Evolutionary conservation across 306 rosid species (phyloP), one percentile per base, ranked within the genome.

Genomic region (Geum urbanum): DNA sequence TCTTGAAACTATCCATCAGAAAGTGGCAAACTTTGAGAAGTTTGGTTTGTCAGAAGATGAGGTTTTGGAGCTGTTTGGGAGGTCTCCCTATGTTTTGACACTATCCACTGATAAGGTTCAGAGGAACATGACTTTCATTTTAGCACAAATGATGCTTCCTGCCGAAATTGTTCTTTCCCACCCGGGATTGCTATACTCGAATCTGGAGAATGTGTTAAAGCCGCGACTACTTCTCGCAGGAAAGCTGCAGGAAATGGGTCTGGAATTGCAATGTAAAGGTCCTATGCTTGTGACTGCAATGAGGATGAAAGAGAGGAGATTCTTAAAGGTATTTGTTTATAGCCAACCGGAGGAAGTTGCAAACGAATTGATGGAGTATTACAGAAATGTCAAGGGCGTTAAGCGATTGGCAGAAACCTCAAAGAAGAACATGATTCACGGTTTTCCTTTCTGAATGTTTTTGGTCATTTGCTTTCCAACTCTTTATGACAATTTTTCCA

Each of bases 71-170:
- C 71, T 86, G 66, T 18, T 89, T 18, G 88, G 91, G 37, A 79
- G 71, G 70, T 69, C 81, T 49, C 95, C 96, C 19, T 53, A 75
- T 73, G 12, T 79, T 39, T 55, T 92, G 82, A 86, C 92, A 45
- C 67, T 92, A 27, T 92, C 95, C 0, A 79, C 81, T 2, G 90
- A 89, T 19, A 92, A 92, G 80, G 90, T 92, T 82, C 92, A 86
- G 77, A 92, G 97, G 90, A 86, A 86, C 70, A 87, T 92, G 96
- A 84, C 88, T 48, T 92, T 92, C 77, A 70, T 92, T 60, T 19
- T 92, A 66, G 83, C 87, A 41, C 78, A 88, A 8, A 78, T 92
- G 95, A 89, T 84, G 86, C 78, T 92, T 62, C 85, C 86, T 41
- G 95, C 87, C 60, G 81, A 75, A 50, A 69, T 58, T 16, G 79